Conservation (phyloP, 495 filamentous ascomycete genomes). For the Cairneyella variabilis region DNA sequence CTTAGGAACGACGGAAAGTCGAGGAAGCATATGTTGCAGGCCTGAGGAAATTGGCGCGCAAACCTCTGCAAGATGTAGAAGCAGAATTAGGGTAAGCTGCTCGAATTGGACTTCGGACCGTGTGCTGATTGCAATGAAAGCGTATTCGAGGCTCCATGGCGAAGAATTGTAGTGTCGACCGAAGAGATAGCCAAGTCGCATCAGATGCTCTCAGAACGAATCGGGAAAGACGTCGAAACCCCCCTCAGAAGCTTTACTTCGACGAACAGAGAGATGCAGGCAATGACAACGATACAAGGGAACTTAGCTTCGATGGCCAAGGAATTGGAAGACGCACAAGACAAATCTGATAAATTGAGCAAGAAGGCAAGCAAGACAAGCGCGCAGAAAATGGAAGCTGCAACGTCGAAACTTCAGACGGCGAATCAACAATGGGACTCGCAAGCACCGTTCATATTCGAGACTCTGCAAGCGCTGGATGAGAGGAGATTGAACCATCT, state of each 20-base stretch:
- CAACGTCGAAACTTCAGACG: constrained; percentile 68
- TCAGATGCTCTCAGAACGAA: constrained; percentile 72
- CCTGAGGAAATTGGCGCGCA: constrained; percentile 71
- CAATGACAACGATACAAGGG: constrained; percentile 75
- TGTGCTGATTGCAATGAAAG: constrained; percentile 42
- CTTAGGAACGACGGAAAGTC: constrained; percentile 78
- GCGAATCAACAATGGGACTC: constrained; percentile 88
- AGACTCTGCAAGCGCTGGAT: constrained; percentile 87
- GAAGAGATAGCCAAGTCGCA: constrained; percentile 82
- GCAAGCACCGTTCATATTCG: constrained; percentile 92
- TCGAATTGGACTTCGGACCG: constrained; percentile 11
- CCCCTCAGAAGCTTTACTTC: constrained; percentile 70
- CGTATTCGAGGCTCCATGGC: constrained; percentile 89
- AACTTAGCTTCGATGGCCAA: constrained; percentile 79
- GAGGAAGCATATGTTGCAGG: constrained; percentile 89
- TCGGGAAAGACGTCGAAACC: constrained; percentile 87
- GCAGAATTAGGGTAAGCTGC: constrained; percentile 76
- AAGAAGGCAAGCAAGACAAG: constrained; percentile 77
- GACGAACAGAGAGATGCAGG: constrained; percentile 77
- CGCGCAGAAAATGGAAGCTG: constrained; percentile 74
- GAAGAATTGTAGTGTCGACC: constrained; percentile 78
- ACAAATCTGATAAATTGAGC: constrained; percentile 81
- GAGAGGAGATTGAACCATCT: constrained; percentile 88
- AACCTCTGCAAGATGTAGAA: constrained; percentile 65
- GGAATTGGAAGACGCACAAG: constrained; percentile 78